phyloP scores from a whole-genome alignment of 148 eudicot species.

The Pharnaceum exiguum region DNA sequence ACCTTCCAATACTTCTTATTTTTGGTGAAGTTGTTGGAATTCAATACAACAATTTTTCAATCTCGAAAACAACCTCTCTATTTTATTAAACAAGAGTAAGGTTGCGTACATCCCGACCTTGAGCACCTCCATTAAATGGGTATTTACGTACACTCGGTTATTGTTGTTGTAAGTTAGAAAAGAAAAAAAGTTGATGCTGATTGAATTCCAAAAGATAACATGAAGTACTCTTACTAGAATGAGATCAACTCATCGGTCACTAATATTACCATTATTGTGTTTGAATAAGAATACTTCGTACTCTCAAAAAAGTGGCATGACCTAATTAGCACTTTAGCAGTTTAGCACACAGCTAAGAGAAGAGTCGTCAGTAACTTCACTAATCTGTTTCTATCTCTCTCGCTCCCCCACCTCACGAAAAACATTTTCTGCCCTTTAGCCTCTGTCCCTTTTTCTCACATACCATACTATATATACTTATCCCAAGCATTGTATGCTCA shows the following conservation, averaged over 20 bases:
- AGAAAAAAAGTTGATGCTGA: not conserved
- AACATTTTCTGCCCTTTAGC: too few relatives aligned
- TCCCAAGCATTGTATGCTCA: constrained; percentile 6
- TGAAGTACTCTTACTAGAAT: too few relatives aligned
- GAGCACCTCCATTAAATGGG: too few relatives aligned
- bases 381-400: not conserved
- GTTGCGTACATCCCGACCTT: too few relatives aligned
- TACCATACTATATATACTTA: constrained; percentile 29
- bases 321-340: too few relatives aligned
- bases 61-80: too few relatives aligned
- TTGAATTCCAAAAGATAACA: constrained; percentile 3
- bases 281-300: not conserved
- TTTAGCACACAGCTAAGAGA: too few relatives aligned
- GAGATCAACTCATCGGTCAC: constrained; percentile 22
- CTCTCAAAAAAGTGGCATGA: not conserved
- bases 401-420: constrained; percentile 4
- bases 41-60: too few relatives aligned
- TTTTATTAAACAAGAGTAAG: too few relatives aligned
- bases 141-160: too few relatives aligned
- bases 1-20: too few relatives aligned
- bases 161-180: not conserved
- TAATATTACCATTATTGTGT: constrained; percentile 10
- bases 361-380: constrained; percentile 6
- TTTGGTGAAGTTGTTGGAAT: too few relatives aligned
- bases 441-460: not conserved